Evolutionary conservation across 2,329 filamentous ascomycete species (phyloP).

Genomic region (Colletotrichum sp.): DNA sequence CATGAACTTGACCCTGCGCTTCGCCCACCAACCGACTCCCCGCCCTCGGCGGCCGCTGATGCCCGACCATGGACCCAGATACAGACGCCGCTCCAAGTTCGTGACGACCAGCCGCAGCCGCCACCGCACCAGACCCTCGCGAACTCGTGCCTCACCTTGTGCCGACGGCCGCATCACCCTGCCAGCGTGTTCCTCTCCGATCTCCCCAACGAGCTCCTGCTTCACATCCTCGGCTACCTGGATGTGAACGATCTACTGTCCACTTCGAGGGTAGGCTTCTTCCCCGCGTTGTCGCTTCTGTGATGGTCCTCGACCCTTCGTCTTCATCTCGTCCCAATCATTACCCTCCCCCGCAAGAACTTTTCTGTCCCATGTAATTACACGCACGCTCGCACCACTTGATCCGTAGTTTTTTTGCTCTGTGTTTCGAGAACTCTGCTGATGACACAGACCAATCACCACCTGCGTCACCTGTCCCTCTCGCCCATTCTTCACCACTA

Average conservation of each 20-base stretch:
- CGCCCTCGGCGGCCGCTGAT: conserved; percentile 26
- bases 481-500: conserved; percentile 69
- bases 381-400: neutral
- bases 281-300: neutral
- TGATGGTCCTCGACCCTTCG: neutral
- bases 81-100: neutral
- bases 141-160: conserved; percentile 1
- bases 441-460: conserved; percentile 59
- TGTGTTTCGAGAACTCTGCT: conserved; percentile 8
- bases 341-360: neutral
- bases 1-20: conserved; percentile 17
- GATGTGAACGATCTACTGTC: conserved; percentile 62
- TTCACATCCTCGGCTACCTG: conserved; percentile 59
- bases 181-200: conserved; percentile 19
- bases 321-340: neutral
- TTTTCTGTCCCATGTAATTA: neutral
- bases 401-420: neutral
- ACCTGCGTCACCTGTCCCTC: conserved; percentile 65
- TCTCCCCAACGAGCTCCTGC: conserved; percentile 62
- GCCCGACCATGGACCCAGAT: conserved; percentile 28
- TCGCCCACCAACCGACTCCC: conserved; percentile 24
- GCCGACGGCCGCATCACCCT: neutral
- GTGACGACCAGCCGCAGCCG: neutral
- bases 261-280: conserved; percentile 57
- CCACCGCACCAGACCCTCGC: neutral